Base-by-base conservation (phyloP, 2,329 filamentous ascomycete genomes). In the Phialemoniopsis sp. region DNA sequence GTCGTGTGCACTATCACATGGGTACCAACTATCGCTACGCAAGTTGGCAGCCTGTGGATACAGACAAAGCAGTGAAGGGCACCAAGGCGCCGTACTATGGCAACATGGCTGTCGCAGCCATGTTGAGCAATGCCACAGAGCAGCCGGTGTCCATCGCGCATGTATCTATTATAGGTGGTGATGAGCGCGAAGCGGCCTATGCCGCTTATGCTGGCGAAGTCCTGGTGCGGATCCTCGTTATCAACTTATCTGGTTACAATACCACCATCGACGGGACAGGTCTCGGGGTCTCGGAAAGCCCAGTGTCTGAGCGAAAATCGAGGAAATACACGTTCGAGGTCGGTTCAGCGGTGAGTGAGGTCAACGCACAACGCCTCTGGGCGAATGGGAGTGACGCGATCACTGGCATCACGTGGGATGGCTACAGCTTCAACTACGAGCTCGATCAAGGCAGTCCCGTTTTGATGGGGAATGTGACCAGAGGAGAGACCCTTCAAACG, bases 391-490 rank as follows among this genome's bases (percentile, higher is more conserved):
- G 47, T 5, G 37, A 42, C 3, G 45, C 40, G 16, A 42, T 42
- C 37, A 39, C 46, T 3, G 46, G 46, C 7, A 16, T 50, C 8
- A 50, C 47, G 3, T 51, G 46, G 13, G 50, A 47, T 12, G 47
- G 50, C 5, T 45, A 38, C 29, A 41, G 41, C 3, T 51, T 51
- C 32, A 47, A 51, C 37, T 45, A 46, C 17, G 19, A 83, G 55
- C 57, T 82, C 36, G 66, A 72, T 10, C 47, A 62, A 4, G 80
- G 78, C 0, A 59, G 54, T 52, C 75, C 78, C 3, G 73, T 79
- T 28, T 53, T 66, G 40, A 47, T 82, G 55, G 41, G 44, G 1
- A 82, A 84, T 51, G 67, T 79, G 13, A 82, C 78, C 4, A 54
- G 60, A 14, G 73, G 70, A 2, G 51, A 54, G 36, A 52, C 66